Evolutionary conservation across 2,329 filamentous ascomycete species (phyloP).

Genomic region (Amauroascus niger): DNA sequence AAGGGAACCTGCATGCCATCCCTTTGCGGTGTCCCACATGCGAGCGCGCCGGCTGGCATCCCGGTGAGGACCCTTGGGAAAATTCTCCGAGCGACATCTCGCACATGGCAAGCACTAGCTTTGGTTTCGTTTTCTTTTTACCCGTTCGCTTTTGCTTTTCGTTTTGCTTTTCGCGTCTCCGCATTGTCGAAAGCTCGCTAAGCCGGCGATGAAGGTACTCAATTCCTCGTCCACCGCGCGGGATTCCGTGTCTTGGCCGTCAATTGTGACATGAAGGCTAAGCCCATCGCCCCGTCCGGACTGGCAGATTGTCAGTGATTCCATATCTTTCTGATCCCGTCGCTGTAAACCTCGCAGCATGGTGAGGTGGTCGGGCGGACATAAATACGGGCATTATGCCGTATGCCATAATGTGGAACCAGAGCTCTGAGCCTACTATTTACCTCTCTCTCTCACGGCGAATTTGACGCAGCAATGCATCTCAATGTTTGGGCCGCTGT

Average conservation of each 20-base stretch:
- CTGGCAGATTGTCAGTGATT: background rate
- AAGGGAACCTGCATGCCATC: constrained; percentile 1
- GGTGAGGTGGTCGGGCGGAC: background rate
- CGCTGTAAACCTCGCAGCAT: background rate
- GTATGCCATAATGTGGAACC: background rate
- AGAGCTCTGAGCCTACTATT: background rate
- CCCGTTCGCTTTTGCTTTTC: background rate
- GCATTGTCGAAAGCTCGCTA: background rate
- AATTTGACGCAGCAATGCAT: background rate
- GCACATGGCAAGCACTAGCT: background rate
- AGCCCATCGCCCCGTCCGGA: background rate
- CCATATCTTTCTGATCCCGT: background rate
- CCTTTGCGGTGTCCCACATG: background rate
- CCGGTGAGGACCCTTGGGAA: constrained; percentile 4
- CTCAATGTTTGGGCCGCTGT: background rate
- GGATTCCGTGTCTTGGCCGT: constrained; percentile 1
- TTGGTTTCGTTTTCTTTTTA: background rate
- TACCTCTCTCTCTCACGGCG: background rate
- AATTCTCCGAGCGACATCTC: background rate
- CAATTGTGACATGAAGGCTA: background rate
- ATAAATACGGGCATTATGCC: constrained; percentile 4
- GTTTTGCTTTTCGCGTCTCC: background rate
- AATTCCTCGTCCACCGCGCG: background rate
- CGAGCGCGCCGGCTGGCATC: background rate
- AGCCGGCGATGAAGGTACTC: constrained; percentile 2